Evolutionary conservation across 2,329 filamentous ascomycete species (phyloP), one percentile per base, ranked within the genome.

Genomic region (Nemania diffusa): DNA sequence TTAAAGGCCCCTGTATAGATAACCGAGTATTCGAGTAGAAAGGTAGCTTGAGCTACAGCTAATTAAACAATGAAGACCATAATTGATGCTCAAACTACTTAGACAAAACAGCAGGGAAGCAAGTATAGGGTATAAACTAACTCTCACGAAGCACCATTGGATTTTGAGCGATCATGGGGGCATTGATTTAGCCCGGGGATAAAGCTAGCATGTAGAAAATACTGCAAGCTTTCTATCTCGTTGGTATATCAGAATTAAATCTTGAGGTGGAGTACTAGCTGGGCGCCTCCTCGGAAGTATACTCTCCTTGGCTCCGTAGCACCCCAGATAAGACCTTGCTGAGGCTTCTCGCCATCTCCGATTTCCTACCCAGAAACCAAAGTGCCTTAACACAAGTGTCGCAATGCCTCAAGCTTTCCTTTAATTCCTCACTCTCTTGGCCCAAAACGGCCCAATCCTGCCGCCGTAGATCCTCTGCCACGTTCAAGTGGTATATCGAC

Each of bases 311-410:
- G 24, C 24, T 42, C 34, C 44, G 52, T 34, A 63, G 24, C 4
- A 42, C 32, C 13, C 7, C 20, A 34, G 13, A 29, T 15, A 63
- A 26, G 1, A 63, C 17, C 44, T 57, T 44, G 53, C 61, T 52
- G 15, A 57, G 11, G 34, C 61, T 62, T 53, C 69, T 62, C 34
- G 69, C 63, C 64, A 71, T 87, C 69, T 87, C 85, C 2, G 85
- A 87, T 72, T 87, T 88, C 64, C 82, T 82, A 1, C 85, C 85
- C 20, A 88, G 76, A 60, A 84, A 84, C 80, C 84, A 85, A 27
- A 88, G 77, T 2, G 85, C 85, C 71, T 81, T 81, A 20, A 87
- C 81, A 70, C 85, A 88, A 56, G 82, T 78, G 58, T 84, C 80
- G 61, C 81, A 84, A 24, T 81, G 79, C 22, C 71, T 73, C 44